Conservation (phyloP, 768 basidiomycete species). For the Hysterangium stoloniferum region DNA sequence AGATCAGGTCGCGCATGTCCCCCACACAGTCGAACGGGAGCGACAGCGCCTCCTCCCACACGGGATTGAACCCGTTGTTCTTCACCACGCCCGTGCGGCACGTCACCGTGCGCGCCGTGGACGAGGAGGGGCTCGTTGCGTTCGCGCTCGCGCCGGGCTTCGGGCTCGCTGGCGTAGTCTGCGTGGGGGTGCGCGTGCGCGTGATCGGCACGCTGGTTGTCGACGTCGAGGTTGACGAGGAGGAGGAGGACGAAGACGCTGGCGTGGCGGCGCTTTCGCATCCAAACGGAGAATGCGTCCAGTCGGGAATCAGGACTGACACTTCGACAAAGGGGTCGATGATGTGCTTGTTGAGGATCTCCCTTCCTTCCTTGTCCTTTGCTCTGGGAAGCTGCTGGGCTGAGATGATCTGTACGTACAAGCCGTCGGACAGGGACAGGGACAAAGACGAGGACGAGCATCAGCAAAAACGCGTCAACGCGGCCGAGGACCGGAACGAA, state of each 20-base stretch:
- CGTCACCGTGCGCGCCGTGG: conserved; percentile 37
- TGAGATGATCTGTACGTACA: conserved; percentile 53
- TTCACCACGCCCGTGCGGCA: conserved; percentile 56
- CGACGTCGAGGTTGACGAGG: conserved; percentile 12
- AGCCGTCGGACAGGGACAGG: background rate
- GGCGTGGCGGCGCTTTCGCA: conserved; percentile 14
- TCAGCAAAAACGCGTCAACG: no score
- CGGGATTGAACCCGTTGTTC: conserved; percentile 91
- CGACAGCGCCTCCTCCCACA: conserved; percentile 66
- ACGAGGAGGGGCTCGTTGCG: conserved; percentile 23
- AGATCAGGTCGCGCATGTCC: conserved; percentile 75
- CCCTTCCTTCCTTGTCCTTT: conserved; percentile 53
- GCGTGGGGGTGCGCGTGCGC: no score
- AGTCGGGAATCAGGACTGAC: conserved; percentile 68
- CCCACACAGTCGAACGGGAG: conserved; percentile 74
- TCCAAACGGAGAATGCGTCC: conserved; percentile 34
- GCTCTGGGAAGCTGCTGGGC: conserved; percentile 84
- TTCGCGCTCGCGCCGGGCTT: conserved; percentile 10
- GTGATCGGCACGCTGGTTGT: background rate
- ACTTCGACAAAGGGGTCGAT: conserved; percentile 78
- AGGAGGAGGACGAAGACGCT: conserved; percentile 15
- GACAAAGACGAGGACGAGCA: background rate
- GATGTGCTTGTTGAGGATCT: conserved; percentile 48
- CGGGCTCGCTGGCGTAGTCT: background rate
- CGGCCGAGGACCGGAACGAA: background rate